Evolutionary conservation across 305 asterid species (phyloP), one percentile per base, ranked within the genome.

Genomic region (Fraxinus ornus): DNA sequence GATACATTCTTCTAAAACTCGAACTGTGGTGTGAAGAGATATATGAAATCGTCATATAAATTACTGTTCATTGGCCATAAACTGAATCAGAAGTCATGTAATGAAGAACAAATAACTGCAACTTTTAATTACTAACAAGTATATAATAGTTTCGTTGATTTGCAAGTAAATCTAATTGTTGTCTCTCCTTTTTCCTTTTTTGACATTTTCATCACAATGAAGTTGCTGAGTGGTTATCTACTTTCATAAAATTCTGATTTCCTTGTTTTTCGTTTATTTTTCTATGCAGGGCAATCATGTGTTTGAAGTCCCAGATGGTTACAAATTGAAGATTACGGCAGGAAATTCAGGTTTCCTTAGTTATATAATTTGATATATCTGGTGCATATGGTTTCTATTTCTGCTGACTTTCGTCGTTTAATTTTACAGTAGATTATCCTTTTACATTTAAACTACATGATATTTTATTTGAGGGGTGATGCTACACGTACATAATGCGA

Each of bases 251-350:
- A 83, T 79, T 76, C 13, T 80, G 79, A 83, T 41, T 75, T 36
- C 2, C 78, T 80, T 60, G 72, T 80, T 77, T 83, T 66, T 37
- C 72, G 26, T 77, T 41, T 74, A 15, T 79, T 78, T 57, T 81
- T 21, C 41, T 80, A 76, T 88, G 88, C 92, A 97, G 99, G 98
- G 99, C 2, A 87, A 93, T 89, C 87, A 91, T 85, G 90, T 93
- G 21, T 94, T 93, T 87, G 97, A 94, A 79, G 98, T 97, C 86
- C 95, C 98, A 21, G 97, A 94, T 92, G 98, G 97, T 86, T 90
- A 94, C 91, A 93, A 82, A 85, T 80, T 96, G 97, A 88, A 84
- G 83, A 88, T 96, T 60, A 89, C 96, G 66, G 81, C 93, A 41
- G 97, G 97, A 85, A 76, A 82, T 83, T 89, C 98, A 91, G 99